Evolutionary conservation across 495 filamentous ascomycete genomes (phyloP), one percentile per base, ranked within the genome.

Genomic region (Aspergillus diversus): DNA sequence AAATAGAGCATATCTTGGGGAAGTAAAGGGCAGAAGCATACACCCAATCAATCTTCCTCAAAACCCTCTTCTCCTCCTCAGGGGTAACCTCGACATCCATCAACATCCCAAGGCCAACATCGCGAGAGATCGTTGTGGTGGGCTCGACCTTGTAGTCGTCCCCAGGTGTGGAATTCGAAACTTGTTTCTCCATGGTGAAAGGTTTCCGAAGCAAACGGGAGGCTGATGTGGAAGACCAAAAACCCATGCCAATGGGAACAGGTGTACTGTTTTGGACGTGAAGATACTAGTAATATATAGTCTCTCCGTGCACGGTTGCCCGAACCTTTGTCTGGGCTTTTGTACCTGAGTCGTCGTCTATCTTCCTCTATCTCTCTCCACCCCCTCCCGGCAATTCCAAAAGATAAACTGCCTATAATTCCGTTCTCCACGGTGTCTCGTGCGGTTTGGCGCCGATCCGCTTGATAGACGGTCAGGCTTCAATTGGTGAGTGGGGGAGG

Each of bases 41-140:
- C 74, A 70, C 72, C 15, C 74, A 52, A 55, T 78, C 76, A 3
- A 78, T 61, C 49, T 75, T 78, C 65, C 66, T 53, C 13, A 75
- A 39, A 13, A 78, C 70, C 51, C 66, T 77, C 34, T 65, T 61
- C 46, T 75, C 69, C 60, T 73, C 46, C 32, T 73, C 59, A 17
- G 74, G 73, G 7, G 70, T 74, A 5, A 66, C 52, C 53, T 71
- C 51, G 5, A 75, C 65, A 42, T 70, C 73, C 4, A 79, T 64
- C n/a, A 77, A 66, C 55, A 73, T 64, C 0, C 73, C 74, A 27
- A 79, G 61, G 32, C 72, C 74, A 15, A 79, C 71, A 74, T 77
- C 75, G 15, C 69, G 73, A 34, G 63, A 51, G 17, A 63, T 52
- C 13, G 67, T 55, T 9, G 33, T 31, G 31, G 61, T 52, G 5